Evolutionary conservation across 768 basidiomycete genomes (phyloP).

Genomic region (Ramaria rubella): DNA sequence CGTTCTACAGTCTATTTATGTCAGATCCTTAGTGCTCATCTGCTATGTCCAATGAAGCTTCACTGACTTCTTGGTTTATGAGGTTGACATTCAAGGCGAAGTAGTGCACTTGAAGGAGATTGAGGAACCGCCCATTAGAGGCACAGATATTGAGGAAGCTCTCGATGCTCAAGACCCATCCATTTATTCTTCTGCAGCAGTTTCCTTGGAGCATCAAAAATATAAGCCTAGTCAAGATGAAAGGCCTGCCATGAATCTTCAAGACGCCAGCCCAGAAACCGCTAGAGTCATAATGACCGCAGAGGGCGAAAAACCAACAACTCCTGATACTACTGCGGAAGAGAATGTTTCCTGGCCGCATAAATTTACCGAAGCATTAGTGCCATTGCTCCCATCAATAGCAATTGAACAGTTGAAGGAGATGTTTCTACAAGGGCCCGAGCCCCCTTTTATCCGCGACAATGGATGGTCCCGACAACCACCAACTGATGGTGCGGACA

Average conservation of each 20-base stretch:
- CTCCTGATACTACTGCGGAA: not conserved
- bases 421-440: slow-evolving; percentile 76
- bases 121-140: slow-evolving; percentile 51
- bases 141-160: slow-evolving; percentile 13
- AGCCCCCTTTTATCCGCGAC: slow-evolving; percentile 68
- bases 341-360: slow-evolving; percentile 59
- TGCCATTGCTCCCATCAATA: slow-evolving; percentile 56
- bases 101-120: slow-evolving; percentile 79
- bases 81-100: slow-evolving; percentile 76
- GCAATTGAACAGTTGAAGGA: slow-evolving; percentile 57
- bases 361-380: slow-evolving; percentile 46
- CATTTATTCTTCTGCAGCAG: not conserved
- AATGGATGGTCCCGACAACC: slow-evolving; percentile 62
- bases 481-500: slow-evolving; percentile 25
- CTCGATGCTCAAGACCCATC: not conserved
- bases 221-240: not conserved
- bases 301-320: not conserved
- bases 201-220: not conserved
- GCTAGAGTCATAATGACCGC: not conserved
- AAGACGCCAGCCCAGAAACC: not conserved
- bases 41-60: slow-evolving; percentile 49
- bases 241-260: no score
- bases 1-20: slow-evolving; percentile 16
- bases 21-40: slow-evolving; percentile 4
- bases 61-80: slow-evolving; percentile 93